Evolutionary conservation across 2,329 filamentous ascomycete species (phyloP).

Genomic region (Aspergillus fischeri): DNA sequence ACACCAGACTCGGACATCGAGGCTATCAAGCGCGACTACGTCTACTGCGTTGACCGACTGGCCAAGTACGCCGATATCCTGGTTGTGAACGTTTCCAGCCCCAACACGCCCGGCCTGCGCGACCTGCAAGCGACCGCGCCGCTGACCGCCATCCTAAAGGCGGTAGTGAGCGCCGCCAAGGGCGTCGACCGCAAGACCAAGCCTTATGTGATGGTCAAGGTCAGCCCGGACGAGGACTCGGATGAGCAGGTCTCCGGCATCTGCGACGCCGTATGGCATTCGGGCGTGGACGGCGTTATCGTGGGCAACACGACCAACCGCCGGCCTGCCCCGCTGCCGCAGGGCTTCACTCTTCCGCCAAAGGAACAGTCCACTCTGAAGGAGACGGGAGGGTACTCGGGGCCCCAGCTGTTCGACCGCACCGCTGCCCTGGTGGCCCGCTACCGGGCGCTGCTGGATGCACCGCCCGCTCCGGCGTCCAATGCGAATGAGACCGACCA

Average conservation of each 20-base stretch:
- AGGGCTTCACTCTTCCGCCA: conserved; percentile 59
- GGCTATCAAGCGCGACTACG: conserved; percentile 74
- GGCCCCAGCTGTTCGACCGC: conserved; percentile 79
- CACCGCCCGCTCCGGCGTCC: conserved; percentile 29
- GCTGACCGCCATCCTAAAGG: conserved; percentile 71
- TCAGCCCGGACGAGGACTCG: conserved; percentile 90
- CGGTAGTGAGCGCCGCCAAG: conserved; percentile 75
- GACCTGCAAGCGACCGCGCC: conserved; percentile 82
- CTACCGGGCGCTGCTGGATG: conserved; percentile 68
- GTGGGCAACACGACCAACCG: conserved; percentile 96
- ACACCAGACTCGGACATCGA: conserved; percentile 81
- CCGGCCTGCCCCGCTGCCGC: conserved; percentile 65
- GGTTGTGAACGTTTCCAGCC: conserved; percentile 97
- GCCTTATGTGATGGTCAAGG: conserved; percentile 93
- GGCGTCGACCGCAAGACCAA: conserved; percentile 65
- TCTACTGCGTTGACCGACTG: conserved; percentile 79
- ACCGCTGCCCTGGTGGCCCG: conserved; percentile 74
- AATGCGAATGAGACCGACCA: conserved; percentile 9
- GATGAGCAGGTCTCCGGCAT: conserved; percentile 82
- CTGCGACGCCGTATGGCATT: conserved; percentile 74
- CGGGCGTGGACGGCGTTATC: conserved; percentile 90
- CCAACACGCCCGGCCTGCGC: conserved; percentile 88
- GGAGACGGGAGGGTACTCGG: conserved; percentile 85
- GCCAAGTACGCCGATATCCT: conserved; percentile 89
- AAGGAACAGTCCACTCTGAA: conserved; percentile 65